Evolutionary conservation across 1,139 yeast genomes (phyloP), one percentile per base, ranked within the genome.

Genomic region (Blastobotrys raffinosifermentans): DNA sequence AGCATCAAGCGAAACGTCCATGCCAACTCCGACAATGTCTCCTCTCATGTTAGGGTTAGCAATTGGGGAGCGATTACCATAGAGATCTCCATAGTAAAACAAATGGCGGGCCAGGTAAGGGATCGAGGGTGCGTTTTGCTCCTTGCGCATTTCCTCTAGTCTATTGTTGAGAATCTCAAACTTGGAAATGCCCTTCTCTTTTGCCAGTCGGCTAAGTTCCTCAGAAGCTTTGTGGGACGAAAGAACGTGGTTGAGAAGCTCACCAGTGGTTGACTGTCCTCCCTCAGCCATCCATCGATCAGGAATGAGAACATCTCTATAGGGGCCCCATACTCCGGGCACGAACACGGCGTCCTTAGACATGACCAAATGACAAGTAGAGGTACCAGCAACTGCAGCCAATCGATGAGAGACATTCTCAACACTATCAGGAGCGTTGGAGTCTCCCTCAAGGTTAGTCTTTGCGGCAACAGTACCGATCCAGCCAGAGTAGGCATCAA

Each of bases 401-500:
- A 91, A 69, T 53, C 97, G 74, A 45, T 94, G 94, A 50, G 82
- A 72, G 7, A 91, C 77, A 11, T 56, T 60, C 17, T 64, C 63
- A 3, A 76, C 74, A 36, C 73, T 64, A 33, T 75, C 77, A 4
- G 53, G 47, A 26, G 29, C 29, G 39, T 64, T 65, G 10, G 42
- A 31, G 13, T 42, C 39, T 4, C 36, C 34, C 26, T 29, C 34
- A 20, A 25, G 22, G 11, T 65, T 53, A 4, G 79, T 77, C 51
- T 79, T 77, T 2, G 94, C 95, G 20, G 96, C 98, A 40, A 89
- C 96, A 0, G 98, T 91, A 40, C 98, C 98, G 41, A 91, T 77
- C 97, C 97, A 91, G 36, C 98, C 98, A 7, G 97, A 94, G 56
- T 91, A 91, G 9, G 97, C 97, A 60, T 91, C 98, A 55, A 91